Percentiles rank a stretch among this genome's conserved stretches.
Evolutionary conservation across 257 asterid genomes (phyloP).

Genomic region (Cynanchum wilfordii): DNA sequence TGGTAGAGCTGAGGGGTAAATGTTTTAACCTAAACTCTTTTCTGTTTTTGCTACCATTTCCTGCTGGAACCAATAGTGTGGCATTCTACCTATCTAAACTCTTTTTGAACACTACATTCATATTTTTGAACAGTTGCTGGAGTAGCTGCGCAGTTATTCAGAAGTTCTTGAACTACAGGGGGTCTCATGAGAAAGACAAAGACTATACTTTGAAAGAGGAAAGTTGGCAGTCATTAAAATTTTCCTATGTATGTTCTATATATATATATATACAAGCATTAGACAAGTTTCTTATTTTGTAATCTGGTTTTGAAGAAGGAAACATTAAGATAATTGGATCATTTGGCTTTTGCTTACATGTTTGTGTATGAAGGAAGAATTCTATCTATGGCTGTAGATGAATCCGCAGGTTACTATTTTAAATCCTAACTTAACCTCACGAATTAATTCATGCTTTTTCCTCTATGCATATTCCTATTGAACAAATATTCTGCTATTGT

Average conservation of each 20-base stretch:
- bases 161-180: constrained; percentile 12
- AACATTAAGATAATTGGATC: constrained; percentile 3
- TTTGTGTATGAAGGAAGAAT: not conserved
- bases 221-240: constrained; percentile 4
- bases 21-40: not conserved
- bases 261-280: not conserved
- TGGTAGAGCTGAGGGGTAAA: constrained; percentile 16
- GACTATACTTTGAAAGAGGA: constrained; percentile 1
- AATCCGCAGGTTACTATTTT: constrained; percentile 10
- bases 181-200: constrained; percentile 9
- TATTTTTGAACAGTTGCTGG: constrained; percentile 22
- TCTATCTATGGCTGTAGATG: constrained; percentile 22
- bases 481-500: not conserved
- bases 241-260: not conserved
- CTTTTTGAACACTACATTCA: not conserved
- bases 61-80: not conserved
- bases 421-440: not conserved
- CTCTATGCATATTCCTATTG: not conserved
- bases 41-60: not conserved
- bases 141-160: constrained; percentile 15
- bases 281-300: constrained; percentile 6
- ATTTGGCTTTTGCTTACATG: constrained; percentile 8
- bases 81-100: not conserved
- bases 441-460: not conserved
- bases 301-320: constrained; percentile 8